Evolutionary conservation across 495 filamentous ascomycete genomes (phyloP), one percentile per base, ranked within the genome.

Genomic region (Podospora didyma): DNA sequence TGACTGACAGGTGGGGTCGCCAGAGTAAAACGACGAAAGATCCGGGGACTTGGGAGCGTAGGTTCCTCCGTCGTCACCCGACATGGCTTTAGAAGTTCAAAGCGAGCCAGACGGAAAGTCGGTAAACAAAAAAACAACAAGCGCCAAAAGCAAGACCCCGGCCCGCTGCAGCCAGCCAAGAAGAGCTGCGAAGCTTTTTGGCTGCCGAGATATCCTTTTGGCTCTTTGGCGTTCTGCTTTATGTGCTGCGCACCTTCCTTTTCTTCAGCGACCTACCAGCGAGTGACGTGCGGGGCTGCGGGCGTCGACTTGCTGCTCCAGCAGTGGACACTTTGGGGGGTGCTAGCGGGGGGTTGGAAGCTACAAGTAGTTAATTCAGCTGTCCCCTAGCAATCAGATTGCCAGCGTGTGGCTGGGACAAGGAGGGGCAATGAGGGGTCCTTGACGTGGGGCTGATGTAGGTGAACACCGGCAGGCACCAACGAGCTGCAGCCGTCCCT

Each of bases 41-140:
- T 82, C 80, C 58, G 80, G 80, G 53, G 78, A 81, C 69, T 75
- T 78, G 58, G 80, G 80, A 60, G 78, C 79, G 69, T 81, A 83
- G 49, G 69, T 66, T 31, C n/a, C n/a, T n/a, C 26, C 26, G 59
- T 64, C 72, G 57, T 71, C 74, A 55, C 62, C 70, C 42, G 74
- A 74, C 75, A 78, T 79, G 63, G 56, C 65, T 55, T 54, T 56
- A 16, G 9, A 42, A 16, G 9, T 4, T 17, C 6, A 35, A 45
- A 55, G 61, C 9, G 9, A 4, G 9, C 26, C 26, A 9, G 26
- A 31, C 9, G 9, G 9, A 31, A 31, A 31, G 26, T 31, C n/a
- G 63, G 35, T 49, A 62, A 68, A 66, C 50, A 61, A 59, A 62
- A 64, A 60, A 65, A 64, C 46, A 17, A 46, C 60, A 68, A 68